These are phyloP conservation scores for Cladosporium sp. DNA, from an alignment of 2,329 filamentous ascomycete species.

Conservation along the genomic window DNA sequence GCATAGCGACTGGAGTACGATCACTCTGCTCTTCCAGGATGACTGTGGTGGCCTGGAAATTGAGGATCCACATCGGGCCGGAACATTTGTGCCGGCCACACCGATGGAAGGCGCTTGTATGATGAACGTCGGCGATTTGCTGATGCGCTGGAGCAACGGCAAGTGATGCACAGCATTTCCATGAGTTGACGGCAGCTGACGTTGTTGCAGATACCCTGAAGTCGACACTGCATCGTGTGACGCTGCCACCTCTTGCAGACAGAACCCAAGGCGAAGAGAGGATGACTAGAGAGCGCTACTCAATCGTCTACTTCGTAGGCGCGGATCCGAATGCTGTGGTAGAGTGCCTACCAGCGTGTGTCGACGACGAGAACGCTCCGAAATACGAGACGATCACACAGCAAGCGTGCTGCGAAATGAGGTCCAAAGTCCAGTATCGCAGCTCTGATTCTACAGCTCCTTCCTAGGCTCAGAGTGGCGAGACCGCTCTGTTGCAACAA, in stretches of 20 bases:
- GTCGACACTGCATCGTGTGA: slow-evolving; percentile 43
- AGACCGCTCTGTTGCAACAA: not conserved
- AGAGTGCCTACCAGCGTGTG: slow-evolving; percentile 41
- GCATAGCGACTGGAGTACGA: slow-evolving; percentile 44
- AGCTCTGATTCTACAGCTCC: not conserved
- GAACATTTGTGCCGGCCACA: slow-evolving; percentile 33
- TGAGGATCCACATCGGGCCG: slow-evolving; percentile 33
- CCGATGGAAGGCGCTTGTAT: slow-evolving; percentile 38
- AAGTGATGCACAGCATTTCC: not conserved
- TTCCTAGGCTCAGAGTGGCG: not conserved
- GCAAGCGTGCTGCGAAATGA: slow-evolving; percentile 38
- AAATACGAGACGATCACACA: slow-evolving; percentile 44
- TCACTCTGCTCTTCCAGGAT: slow-evolving; percentile 47
- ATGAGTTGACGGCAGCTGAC: not conserved
- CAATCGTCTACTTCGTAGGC: slow-evolving; percentile 44
- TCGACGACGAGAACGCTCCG: slow-evolving; percentile 35
- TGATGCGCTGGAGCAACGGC: slow-evolving; percentile 42
- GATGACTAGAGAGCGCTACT: slow-evolving; percentile 40
- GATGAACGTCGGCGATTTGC: slow-evolving; percentile 43
- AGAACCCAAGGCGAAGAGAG: slow-evolving; percentile 26
- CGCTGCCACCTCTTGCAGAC: slow-evolving; percentile 31
- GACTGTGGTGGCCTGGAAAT: slow-evolving; percentile 43
- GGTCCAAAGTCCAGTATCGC: slow-evolving; percentile 26
- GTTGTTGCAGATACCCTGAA: slow-evolving; percentile 34
- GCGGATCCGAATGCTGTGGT: slow-evolving; percentile 42